A percentile compares a stretch with the other conserved stretches of the same genome.
Conservation (phyloP, 2,329 filamentous ascomycete species). For the Talaromyces pinophilus region DNA sequence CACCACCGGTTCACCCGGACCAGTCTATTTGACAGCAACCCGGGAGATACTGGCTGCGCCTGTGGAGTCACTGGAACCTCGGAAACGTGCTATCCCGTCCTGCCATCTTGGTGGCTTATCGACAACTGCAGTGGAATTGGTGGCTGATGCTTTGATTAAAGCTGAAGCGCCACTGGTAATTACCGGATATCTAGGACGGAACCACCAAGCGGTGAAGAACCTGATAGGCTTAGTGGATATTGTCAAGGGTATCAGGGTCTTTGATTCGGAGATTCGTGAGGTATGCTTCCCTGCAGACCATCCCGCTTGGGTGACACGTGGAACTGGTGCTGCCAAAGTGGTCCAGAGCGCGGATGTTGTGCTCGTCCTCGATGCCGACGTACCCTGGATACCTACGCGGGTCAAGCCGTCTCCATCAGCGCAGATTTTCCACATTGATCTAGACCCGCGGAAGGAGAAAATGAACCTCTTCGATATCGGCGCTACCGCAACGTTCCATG, state of each 20-base stretch:
- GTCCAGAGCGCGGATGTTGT: conserved; percentile 79
- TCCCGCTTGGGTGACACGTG: conserved; percentile 64
- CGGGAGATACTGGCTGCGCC: conserved; percentile 82
- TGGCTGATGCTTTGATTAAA: conserved; percentile 43
- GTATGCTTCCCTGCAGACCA: conserved; percentile 48
- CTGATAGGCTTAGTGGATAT: conserved; percentile 49
- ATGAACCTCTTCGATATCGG: conserved; percentile 70
- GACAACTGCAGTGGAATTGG: conserved; percentile 42
- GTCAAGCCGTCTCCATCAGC: conserved; percentile 57
- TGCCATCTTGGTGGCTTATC: conserved; percentile 65
- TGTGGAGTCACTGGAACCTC: conserved; percentile 65
- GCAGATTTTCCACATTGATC: conserved; percentile 64
- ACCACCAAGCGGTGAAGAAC: conserved; percentile 42
- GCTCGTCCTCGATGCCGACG: conserved; percentile 80
- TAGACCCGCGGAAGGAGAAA: conserved; percentile 66
- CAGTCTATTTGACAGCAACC: conserved; percentile 75
- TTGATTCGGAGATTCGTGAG: conserved; percentile 53
- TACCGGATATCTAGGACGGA: conserved; percentile 52
- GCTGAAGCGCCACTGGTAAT: conserved; percentile 52
- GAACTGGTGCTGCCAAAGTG: conserved; percentile 69
- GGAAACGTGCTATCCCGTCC: conserved; percentile 67
- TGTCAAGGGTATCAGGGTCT: conserved; percentile 48
- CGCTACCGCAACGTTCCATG: conserved; percentile 62
- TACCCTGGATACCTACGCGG: conserved; percentile 83
- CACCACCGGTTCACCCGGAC: conserved; percentile 70